Conservation (phyloP, 2,329 filamentous ascomycete species). For the Fusarium subtropicale region DNA sequence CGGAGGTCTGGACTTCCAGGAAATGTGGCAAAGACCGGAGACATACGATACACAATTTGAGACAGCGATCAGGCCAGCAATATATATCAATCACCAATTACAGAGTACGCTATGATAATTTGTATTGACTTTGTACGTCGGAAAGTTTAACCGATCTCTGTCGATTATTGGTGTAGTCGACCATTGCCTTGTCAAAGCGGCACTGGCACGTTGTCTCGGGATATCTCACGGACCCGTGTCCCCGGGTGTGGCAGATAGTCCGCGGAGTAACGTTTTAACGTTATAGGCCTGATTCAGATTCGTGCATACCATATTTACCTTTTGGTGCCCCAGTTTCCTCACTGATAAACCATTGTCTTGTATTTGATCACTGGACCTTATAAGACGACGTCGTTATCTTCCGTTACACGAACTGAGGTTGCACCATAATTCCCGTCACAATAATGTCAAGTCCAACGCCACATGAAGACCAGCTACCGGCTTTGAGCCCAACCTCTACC, state of each 20-base stretch:
- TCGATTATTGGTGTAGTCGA: not conserved
- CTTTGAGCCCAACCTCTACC: slow-evolving; percentile 15
- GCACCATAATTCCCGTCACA: not conserved
- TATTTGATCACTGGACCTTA: not conserved
- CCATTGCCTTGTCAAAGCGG: not conserved
- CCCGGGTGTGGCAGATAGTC: slow-evolving; percentile 35
- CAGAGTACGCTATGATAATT: not conserved
- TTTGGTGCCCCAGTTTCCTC: not conserved
- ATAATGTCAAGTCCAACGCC: slow-evolving; percentile 30
- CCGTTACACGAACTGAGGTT: not conserved
- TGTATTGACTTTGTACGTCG: not conserved
- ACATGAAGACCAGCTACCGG: slow-evolving; percentile 6
- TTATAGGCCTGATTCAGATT: slow-evolving; percentile 5
- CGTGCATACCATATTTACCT: slow-evolving; percentile 14
- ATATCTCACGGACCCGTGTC: slow-evolving; percentile 33
- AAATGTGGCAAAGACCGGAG: not conserved
- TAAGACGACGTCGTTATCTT: not conserved
- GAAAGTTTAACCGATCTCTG: not conserved
- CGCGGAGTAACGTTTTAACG: not conserved
- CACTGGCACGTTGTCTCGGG: slow-evolving; percentile 26
- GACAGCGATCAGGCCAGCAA: not conserved
- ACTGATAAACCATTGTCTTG: not conserved
- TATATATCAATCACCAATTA: not conserved
- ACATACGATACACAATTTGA: not conserved
- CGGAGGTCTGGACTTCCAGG: not conserved